phyloP scores from a whole-genome alignment of 495 filamentous ascomycete species.

The Stereocaulon alpinum region DNA sequence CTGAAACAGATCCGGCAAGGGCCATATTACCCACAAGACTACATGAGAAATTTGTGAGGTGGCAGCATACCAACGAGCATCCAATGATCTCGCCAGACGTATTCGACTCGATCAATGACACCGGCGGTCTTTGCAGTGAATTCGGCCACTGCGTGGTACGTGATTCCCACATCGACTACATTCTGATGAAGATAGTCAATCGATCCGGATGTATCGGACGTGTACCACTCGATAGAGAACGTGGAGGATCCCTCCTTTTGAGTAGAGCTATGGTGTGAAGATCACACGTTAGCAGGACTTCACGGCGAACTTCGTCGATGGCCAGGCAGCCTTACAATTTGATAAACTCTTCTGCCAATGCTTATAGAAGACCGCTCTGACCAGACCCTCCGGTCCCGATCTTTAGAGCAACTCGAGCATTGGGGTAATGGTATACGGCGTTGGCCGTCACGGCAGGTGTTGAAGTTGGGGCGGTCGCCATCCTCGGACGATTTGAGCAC shows the following conservation, averaged over 20 bases:
- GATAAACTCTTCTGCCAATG: conserved; percentile 33
- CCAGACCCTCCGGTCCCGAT: conserved; percentile 35
- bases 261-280: background rate
- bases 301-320: background rate
- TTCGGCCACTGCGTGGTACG: conserved; percentile 34
- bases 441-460: background rate
- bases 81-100: conserved; percentile 35
- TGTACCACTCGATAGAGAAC: conserved; percentile 33
- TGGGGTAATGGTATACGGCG: background rate
- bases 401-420: background rate
- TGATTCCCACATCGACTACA: conserved; percentile 33
- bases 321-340: conserved; percentile 17
- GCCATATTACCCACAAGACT: background rate
- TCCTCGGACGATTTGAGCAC: too few species aligned
- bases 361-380: conserved; percentile 30
- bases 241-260: conserved; percentile 22
- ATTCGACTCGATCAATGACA: conserved; percentile 27
- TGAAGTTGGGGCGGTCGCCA: too few species aligned
- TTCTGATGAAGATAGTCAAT: conserved; percentile 31
- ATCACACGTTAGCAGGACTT: background rate
- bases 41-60: background rate
- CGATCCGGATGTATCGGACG: conserved; percentile 32
- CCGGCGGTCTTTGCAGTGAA: conserved; percentile 25
- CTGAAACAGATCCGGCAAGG: too few species aligned
- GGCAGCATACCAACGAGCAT: conserved; percentile 24